These are phyloP conservation scores for Dispira simplex DNA, from an alignment of 192 early-diverging fungal species.

Conservation along the genomic window DNA sequence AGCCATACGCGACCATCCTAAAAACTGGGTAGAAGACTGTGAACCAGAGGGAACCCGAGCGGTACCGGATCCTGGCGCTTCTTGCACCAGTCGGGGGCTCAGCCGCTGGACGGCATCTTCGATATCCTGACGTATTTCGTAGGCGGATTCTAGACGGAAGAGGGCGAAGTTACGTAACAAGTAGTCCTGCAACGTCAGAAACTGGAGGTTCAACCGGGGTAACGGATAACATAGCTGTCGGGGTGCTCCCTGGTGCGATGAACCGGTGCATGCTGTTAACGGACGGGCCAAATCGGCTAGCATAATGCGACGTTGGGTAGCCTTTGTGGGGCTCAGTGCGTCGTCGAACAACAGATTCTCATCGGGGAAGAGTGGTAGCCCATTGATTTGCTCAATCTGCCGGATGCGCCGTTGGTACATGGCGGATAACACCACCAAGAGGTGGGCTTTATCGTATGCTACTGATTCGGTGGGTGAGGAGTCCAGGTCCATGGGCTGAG, in stretches of 20 bases:
- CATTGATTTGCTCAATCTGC: constrained; percentile 55
- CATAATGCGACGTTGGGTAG: constrained; percentile 14
- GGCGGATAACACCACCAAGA: constrained; percentile 36
- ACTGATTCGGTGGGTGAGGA: constrained; percentile 2
- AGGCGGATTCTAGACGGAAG: constrained; percentile 66
- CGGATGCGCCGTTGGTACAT: constrained; percentile 41
- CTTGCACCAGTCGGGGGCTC: constrained; percentile 28
- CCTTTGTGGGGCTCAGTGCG: constrained; percentile 48
- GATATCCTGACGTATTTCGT: constrained; percentile 74
- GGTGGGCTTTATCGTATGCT: constrained; percentile 27
- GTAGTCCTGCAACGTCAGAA: constrained; percentile 84
- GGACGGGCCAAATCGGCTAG: neutral
- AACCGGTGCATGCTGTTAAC: neutral
- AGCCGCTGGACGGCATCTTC: constrained; percentile 76
- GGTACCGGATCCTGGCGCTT: neutral
- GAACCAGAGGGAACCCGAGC: constrained; percentile 8
- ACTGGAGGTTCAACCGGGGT: constrained; percentile 91
- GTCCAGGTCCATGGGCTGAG: constrained; percentile 14
- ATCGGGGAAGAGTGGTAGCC: constrained; percentile 61
- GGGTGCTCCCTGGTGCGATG: neutral
- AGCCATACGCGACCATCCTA: constrained; percentile 91
- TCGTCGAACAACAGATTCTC: constrained; percentile 62
- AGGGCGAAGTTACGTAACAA: constrained; percentile 72
- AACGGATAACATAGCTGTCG: constrained; percentile 26
- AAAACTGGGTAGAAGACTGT: constrained; percentile 27